Evolutionary conservation across 2,329 filamentous ascomycete genomes (phyloP).

Genomic region (Aureobasidium melanogenum): DNA sequence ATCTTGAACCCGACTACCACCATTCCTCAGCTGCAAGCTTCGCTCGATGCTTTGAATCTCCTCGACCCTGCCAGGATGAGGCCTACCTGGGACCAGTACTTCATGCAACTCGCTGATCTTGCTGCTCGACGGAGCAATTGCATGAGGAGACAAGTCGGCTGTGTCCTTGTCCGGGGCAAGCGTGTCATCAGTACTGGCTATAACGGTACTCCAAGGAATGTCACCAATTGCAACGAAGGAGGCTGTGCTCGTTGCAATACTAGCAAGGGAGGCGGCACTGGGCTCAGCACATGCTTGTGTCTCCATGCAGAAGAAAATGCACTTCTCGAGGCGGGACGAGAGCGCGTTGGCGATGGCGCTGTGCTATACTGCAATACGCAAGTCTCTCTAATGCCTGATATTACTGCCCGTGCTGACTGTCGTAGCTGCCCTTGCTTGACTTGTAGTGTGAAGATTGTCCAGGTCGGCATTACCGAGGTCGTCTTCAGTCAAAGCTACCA

Average conservation of each 20-base stretch:
- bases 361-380: slow-evolving; percentile 85
- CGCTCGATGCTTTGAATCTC: slow-evolving; percentile 67
- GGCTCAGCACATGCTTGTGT: slow-evolving; percentile 80
- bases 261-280: slow-evolving; percentile 59
- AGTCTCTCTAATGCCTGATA: slow-evolving; percentile 39
- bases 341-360: slow-evolving; percentile 72
- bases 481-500: slow-evolving; percentile 91
- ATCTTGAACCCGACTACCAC: slow-evolving; percentile 76
- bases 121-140: slow-evolving; percentile 89
- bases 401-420: slow-evolving; percentile 68
- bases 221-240: slow-evolving; percentile 86
- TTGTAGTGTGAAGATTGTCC: slow-evolving; percentile 96
- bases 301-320: slow-evolving; percentile 99
- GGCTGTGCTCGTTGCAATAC: slow-evolving; percentile 83
- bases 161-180: slow-evolving; percentile 77
- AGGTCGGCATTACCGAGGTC: slow-evolving; percentile 91
- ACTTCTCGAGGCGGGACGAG: slow-evolving; percentile 83
- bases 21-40: slow-evolving; percentile 60
- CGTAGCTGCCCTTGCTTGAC: slow-evolving; percentile 92
- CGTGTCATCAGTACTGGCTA: slow-evolving; percentile 93
- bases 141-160: slow-evolving; percentile 95
- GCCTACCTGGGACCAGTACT: slow-evolving; percentile 93
- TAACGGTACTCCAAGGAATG: slow-evolving; percentile 87
- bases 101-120: slow-evolving; percentile 91
- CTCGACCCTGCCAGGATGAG: slow-evolving; percentile 70